phyloP scores from a whole-genome alignment of 345 rosid species.

The Theobroma cacao region DNA sequence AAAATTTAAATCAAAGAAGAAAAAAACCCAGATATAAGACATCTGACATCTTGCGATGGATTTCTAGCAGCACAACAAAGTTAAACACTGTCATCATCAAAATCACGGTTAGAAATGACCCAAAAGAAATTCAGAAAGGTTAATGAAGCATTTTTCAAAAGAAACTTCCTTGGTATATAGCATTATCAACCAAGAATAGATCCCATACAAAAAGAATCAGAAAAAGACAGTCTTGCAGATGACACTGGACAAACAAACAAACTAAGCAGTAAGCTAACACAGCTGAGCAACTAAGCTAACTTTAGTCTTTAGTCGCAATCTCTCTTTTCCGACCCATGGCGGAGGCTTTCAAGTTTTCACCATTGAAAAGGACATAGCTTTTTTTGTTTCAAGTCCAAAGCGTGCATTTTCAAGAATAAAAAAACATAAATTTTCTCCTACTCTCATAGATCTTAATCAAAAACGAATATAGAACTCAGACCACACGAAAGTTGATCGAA shows the following conservation, averaged over 20 bases:
- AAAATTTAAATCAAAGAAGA: not conserved
- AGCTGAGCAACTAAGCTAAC: not conserved
- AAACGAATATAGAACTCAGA: not conserved
- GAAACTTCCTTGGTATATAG: not conserved
- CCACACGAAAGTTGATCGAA: not conserved
- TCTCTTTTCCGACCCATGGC: not conserved
- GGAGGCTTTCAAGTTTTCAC: not conserved
- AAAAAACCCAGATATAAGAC: not conserved
- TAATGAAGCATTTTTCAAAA: not conserved
- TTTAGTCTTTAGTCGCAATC: not conserved
- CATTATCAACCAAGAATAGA: not conserved
- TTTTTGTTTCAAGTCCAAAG: not conserved
- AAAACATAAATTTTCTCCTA: not conserved
- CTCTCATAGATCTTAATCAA: not conserved
- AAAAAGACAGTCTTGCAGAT: not conserved
- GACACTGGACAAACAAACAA: not conserved
- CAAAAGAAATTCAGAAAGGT: not conserved
- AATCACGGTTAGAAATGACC: not conserved
- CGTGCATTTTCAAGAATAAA: not conserved
- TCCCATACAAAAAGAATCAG: not conserved
- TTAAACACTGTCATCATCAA: not conserved
- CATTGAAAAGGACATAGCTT: not conserved
- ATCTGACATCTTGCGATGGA: not conserved
- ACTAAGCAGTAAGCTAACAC: not conserved
- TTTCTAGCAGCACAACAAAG: not conserved